Base-by-base conservation (phyloP, 1,139 yeast genomes). In the Saccharomyces hybrid region DNA sequence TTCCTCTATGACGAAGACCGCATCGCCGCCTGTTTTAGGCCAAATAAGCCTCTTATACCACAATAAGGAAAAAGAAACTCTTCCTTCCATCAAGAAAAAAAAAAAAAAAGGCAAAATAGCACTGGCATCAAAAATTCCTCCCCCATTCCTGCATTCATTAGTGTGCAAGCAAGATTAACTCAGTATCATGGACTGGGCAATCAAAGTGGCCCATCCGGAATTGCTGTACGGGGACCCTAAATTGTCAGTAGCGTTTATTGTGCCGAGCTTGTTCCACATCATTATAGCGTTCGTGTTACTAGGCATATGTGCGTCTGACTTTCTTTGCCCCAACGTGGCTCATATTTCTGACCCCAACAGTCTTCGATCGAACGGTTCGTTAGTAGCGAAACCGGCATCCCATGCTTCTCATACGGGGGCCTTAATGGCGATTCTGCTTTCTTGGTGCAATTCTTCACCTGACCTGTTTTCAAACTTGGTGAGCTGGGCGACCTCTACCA, bases 381-480 rank as follows among this genome's bases (percentile, higher is more conserved):
- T 14, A 29, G 51, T n/a, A 21, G 49, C 19, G 11, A 51, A 11
- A 28, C 50, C n/a, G 47, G 51, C 42, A 16, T 48, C 53, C 3
- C 47, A 27, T 14, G 51, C 50, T 6, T 48, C 55, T 11, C 28
- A 38, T 16, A 38, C 66, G 2, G 69, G 70, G 7, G 59, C 64
- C 2, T 38, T 69, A 19, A 62, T 68, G 57, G 70, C 72, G 2
- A 62, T 70, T n/a, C 71, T 90, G 49, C 74, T 93, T 56, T 96
- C 99, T 0, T 78, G 93, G 67, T 98, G 98, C 4, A 93, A 93
- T 67, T 95, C 96, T 6, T 80, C 96, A 0, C 96, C 98, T 0
- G 99, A 93, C 70, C 81, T 93, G 2, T 79, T 91, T 56, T 82
- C 95, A 48, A 90, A 96, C 1, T 86, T 68, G 29, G 60, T 68